These are phyloP conservation scores for Entamoeba invadens DNA, from an alignment of 208 protist genomes.

Conservation along the genomic window DNA sequence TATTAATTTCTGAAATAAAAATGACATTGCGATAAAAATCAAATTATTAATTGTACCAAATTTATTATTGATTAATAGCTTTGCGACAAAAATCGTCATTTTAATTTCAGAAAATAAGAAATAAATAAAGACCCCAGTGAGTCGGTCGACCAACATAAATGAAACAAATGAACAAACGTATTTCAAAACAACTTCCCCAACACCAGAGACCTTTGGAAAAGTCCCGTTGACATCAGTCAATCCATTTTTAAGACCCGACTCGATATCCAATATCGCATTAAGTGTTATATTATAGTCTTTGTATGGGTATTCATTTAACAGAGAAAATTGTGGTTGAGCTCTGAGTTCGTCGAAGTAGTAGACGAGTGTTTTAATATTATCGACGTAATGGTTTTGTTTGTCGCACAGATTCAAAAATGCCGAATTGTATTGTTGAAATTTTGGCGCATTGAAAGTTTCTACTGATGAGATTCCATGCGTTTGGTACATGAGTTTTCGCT, in stretches of 20 bases:
- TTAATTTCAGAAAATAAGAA: too few relatives aligned
- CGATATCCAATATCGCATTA: not conserved
- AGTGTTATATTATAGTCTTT: not conserved
- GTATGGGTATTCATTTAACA: not conserved
- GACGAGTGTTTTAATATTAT: not conserved
- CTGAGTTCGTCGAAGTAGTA: not conserved
- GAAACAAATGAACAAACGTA: too few relatives aligned
- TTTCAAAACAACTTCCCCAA: not conserved
- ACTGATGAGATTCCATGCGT: too few relatives aligned
- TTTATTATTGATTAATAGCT: too few relatives aligned
- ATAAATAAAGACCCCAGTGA: too few relatives aligned
- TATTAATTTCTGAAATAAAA: too few relatives aligned
- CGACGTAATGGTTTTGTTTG: not conserved
- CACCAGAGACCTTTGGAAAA: not conserved
- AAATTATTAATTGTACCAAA: too few relatives aligned
- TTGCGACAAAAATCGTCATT: too few relatives aligned
- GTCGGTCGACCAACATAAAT: too few relatives aligned
- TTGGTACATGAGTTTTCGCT: too few relatives aligned
- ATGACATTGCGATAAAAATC: too few relatives aligned
- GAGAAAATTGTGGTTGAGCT: not conserved
- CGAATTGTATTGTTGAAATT: not conserved
- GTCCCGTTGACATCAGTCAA: not conserved
- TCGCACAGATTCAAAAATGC: not conserved
- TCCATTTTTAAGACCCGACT: not conserved
- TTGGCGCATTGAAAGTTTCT: not conserved